These are phyloP conservation scores for Psilocybe cyanescens DNA, from an alignment of 768 basidiomycete species.

Conservation along the genomic window DNA sequence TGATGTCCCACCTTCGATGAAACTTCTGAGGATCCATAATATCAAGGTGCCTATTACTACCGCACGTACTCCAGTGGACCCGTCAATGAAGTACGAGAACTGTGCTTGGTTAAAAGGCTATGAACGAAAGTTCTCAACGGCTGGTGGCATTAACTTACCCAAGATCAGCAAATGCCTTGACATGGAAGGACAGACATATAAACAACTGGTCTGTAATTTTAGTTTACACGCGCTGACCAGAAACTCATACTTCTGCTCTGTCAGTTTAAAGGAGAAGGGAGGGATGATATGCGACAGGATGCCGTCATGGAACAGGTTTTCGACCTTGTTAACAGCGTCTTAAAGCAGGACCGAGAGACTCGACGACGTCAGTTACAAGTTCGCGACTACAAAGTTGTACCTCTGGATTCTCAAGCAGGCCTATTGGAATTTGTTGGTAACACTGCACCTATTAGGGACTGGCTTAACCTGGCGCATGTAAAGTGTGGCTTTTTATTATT, in stretches of 20 bases:
- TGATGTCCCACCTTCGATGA: slow-evolving; percentile 46
- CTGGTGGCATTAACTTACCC: slow-evolving; percentile 83
- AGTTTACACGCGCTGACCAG: background rate
- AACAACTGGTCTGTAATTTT: slow-evolving; percentile 69
- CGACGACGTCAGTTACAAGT: slow-evolving; percentile 71
- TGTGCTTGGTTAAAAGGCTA: slow-evolving; percentile 76
- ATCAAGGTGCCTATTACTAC: slow-evolving; percentile 88
- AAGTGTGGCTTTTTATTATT: slow-evolving; percentile 42
- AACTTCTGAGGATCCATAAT: slow-evolving; percentile 52
- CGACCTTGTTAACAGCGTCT: slow-evolving; percentile 80
- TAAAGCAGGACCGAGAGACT: slow-evolving; percentile 77
- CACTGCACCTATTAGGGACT: slow-evolving; percentile 64
- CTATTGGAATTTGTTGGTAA: slow-evolving; percentile 90
- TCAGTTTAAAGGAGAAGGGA: slow-evolving; percentile 90
- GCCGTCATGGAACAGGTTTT: slow-evolving; percentile 99
- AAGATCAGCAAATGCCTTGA: slow-evolving; percentile 81
- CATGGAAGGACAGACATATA: slow-evolving; percentile 64
- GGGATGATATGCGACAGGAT: slow-evolving; percentile 94
- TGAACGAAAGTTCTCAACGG: slow-evolving; percentile 55
- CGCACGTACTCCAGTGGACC: slow-evolving; percentile 67
- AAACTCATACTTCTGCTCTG: slow-evolving; percentile 5
- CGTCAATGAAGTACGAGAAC: slow-evolving; percentile 65
- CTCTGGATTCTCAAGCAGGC: slow-evolving; percentile 79
- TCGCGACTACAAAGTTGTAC: slow-evolving; percentile 88
- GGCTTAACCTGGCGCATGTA: slow-evolving; percentile 67